Conservation (phyloP, 208 protist genomes). For the Porcisia hertigi region DNA sequence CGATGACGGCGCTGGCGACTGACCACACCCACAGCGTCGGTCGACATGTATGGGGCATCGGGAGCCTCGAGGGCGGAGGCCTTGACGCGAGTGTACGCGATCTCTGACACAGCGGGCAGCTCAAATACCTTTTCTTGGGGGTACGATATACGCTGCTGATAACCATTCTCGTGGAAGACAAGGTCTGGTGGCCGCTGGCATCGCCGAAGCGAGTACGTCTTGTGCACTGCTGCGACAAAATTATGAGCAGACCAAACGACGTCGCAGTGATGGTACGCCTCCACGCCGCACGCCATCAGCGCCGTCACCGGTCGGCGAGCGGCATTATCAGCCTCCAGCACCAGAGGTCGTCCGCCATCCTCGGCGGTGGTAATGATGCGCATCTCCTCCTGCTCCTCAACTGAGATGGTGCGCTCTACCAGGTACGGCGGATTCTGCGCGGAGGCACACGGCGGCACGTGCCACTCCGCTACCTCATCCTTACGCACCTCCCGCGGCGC, state of each 20-base stretch:
- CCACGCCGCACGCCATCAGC: constrained; percentile 64
- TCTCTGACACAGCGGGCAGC: constrained; percentile 43
- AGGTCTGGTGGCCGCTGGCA: constrained; percentile 72
- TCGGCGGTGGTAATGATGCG: constrained; percentile 12
- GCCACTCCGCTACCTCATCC: constrained; percentile 73
- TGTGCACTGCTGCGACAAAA: constrained; percentile 51
- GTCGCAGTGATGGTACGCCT: constrained; percentile 67
- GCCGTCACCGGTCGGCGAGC: constrained; percentile 9
- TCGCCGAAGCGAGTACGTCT: constrained; percentile 81
- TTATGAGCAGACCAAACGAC: constrained; percentile 73
- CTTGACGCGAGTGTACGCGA: constrained; percentile 18
- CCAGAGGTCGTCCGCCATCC: constrained; percentile 17
- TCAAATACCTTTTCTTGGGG: constrained; percentile 24
- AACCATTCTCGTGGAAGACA: constrained; percentile 52
- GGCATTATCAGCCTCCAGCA: background rate
- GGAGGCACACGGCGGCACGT: constrained; percentile 41
- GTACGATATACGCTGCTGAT: constrained; percentile 25
- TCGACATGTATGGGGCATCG: background rate
- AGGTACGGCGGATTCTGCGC: constrained; percentile 37
- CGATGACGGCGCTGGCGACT: constrained; percentile 21
- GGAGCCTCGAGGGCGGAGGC: background rate
- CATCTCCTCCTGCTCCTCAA: constrained; percentile 20
- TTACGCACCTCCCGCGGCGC: constrained; percentile 63
- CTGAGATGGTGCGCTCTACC: constrained; percentile 35
- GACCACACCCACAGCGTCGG: background rate